phyloP scores from a whole-genome alignment of 129 eudicot genomes.

The Artemisia argyi region DNA sequence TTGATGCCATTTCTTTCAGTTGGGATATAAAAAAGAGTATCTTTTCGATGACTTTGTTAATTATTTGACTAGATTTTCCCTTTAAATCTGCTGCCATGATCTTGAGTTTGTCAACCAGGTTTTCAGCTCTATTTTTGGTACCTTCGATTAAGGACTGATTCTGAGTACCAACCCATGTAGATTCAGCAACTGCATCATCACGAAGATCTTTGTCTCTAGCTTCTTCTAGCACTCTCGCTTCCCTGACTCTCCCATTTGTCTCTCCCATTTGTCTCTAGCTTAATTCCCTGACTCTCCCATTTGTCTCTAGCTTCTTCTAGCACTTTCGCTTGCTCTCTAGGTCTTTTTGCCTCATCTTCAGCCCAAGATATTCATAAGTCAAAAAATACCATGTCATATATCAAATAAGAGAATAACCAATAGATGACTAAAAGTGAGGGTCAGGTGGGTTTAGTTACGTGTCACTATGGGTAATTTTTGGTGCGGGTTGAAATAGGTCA shows the following conservation, averaged over 20 bases:
- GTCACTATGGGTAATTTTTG: slow-evolving; percentile 2
- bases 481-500: neutral
- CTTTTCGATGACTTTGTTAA: slow-evolving; percentile 50
- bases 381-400: slow-evolving; percentile 5
- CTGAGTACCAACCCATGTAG: slow-evolving; percentile 70
- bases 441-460: neutral
- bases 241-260: slow-evolving; percentile 85
- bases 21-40: slow-evolving; percentile 46
- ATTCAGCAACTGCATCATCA: slow-evolving; percentile 45
- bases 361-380: slow-evolving; percentile 79
- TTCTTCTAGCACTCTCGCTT: slow-evolving; percentile 55
- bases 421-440: too few species aligned
- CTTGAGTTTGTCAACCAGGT: slow-evolving; percentile 66
- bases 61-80: slow-evolving; percentile 63
- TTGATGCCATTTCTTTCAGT: slow-evolving; percentile 49
- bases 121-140: slow-evolving; percentile 28
- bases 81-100: slow-evolving; percentile 50
- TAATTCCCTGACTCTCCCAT: slow-evolving; percentile 79
- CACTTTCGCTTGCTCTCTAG: slow-evolving; percentile 85
- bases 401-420: neutral
- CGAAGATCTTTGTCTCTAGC: slow-evolving; percentile 72
- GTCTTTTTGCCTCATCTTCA: slow-evolving; percentile 94
- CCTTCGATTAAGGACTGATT: slow-evolving; percentile 50
- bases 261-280: slow-evolving; percentile 65
- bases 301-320: slow-evolving; percentile 82